Base-by-base conservation (phyloP, 805 yeast genomes). In the Wickerhamomyces tratensis region DNA sequence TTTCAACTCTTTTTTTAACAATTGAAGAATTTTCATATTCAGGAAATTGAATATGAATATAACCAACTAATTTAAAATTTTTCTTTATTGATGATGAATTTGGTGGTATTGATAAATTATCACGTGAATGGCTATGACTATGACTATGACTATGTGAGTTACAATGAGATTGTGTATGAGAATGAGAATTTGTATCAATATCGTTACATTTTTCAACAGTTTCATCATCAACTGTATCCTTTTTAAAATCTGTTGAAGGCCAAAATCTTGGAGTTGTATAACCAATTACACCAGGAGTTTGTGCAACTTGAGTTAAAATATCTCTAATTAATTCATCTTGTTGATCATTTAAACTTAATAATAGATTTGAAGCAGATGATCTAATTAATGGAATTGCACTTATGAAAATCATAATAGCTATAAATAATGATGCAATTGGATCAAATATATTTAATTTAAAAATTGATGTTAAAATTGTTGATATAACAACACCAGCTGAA, bases 401-500 rank as follows among this genome's bases (percentile, higher is more conserved):
- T 6, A 77, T 47, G 43, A 91, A 75, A 47, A 93, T 87, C 53
- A 91, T 68, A 6, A 74, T 61, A 0, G 96, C 96, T 46, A 93
- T 91, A 51, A 89, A 69, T 5, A 93, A 69, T 1, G 98, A 89
- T 0, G 97, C 94, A 20, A 93, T 62, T 2, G 99, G 97, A 57
- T 93, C 99, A 56, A 91, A 82, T 1, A 95, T 82, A 42, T 79
- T 74, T 14, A 77, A 76, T 9, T 73, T 63, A 59, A 84, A 81
- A 33, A 78, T 53, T 45, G 80, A 77, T 8, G 91, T 84, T 35
- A 93, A 63, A 6, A 87, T 42, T 0, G 98, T 91, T 0, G 97
- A 88, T 1, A 87, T 61, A n/a, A 93, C 89, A 14, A 94, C 99
- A 7, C 98, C 98, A 0, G 89, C 95, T 0, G 98, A 91, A 0